Evolutionary conservation across 257 asterid genomes (phyloP).

Genomic region (Solanum piurae): DNA sequence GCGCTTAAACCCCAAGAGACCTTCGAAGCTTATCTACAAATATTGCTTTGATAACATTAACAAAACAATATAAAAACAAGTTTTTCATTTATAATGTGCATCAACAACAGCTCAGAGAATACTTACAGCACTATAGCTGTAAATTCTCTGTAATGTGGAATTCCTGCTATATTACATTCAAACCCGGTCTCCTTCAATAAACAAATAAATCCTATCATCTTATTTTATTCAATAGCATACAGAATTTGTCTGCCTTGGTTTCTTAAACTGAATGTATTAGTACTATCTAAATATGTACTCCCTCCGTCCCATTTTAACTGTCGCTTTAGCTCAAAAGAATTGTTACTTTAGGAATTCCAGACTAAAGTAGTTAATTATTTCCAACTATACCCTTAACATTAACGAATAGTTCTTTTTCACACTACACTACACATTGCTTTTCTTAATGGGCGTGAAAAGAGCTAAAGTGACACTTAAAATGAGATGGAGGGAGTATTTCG

Average conservation of each 20-base stretch:
- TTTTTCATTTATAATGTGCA: not conserved
- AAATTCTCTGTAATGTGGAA: not conserved
- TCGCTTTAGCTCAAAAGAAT: not conserved
- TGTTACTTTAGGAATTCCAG: not conserved
- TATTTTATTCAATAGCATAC: not conserved
- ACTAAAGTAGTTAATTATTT: not conserved
- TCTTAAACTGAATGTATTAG: not conserved
- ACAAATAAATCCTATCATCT: not conserved
- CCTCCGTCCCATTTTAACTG: not conserved
- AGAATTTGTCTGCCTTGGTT: not conserved
- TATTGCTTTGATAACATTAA: not conserved
- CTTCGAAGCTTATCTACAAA: not conserved
- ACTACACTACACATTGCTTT: not conserved
- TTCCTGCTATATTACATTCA: not conserved
- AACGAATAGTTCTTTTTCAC: not conserved
- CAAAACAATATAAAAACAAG: not conserved
- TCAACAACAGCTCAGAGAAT: not conserved
- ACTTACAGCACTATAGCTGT: not conserved
- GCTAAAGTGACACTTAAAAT: not conserved
- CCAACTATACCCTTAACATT: not conserved
- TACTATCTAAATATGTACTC: not conserved
- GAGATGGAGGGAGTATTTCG: not conserved
- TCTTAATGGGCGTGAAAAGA: not conserved
- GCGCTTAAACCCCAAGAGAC: not conserved
- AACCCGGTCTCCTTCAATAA: not conserved